phyloP scores from a whole-genome alignment of 2,329 filamentous ascomycete species.

The Scedosporium boydii region DNA sequence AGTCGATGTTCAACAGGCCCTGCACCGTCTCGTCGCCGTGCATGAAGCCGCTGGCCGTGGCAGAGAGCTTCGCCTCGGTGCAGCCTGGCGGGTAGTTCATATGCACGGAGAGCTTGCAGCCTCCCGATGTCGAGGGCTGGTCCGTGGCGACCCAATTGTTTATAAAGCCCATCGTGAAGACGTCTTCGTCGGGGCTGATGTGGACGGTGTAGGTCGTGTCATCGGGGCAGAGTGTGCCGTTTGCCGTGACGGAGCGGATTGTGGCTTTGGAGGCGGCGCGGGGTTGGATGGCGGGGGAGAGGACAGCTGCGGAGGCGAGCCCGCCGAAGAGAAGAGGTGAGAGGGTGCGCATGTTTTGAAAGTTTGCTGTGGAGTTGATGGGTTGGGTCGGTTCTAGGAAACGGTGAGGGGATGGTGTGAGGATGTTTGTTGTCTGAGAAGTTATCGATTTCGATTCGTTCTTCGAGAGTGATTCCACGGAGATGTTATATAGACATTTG shows the following conservation, averaged over 20 bases:
- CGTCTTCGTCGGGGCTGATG: slow-evolving; percentile 2
- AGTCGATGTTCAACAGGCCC: neutral
- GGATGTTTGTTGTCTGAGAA: neutral
- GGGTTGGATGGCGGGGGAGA: neutral
- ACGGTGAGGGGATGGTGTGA: neutral
- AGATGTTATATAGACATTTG: neutral
- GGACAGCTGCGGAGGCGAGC: neutral
- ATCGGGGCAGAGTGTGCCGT: neutral
- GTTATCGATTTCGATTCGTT: neutral
- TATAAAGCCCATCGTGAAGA: slow-evolving; percentile 3
- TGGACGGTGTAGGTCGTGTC: slow-evolving; percentile 3
- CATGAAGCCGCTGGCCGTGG: neutral
- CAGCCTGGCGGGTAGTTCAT: neutral
- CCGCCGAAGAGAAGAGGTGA: neutral
- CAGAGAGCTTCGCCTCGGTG: neutral
- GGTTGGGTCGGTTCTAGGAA: neutral
- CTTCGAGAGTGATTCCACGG: neutral
- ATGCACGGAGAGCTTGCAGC: neutral
- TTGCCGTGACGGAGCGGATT: neutral
- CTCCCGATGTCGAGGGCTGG: slow-evolving; percentile 1
- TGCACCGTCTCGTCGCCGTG: neutral
- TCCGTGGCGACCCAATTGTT: slow-evolving; percentile 1
- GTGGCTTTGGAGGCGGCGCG: neutral
- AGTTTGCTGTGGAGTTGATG: neutral
- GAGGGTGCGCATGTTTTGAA: neutral